phyloP scores from a whole-genome alignment of 805 yeast genomes.

The Pichia insulana region DNA sequence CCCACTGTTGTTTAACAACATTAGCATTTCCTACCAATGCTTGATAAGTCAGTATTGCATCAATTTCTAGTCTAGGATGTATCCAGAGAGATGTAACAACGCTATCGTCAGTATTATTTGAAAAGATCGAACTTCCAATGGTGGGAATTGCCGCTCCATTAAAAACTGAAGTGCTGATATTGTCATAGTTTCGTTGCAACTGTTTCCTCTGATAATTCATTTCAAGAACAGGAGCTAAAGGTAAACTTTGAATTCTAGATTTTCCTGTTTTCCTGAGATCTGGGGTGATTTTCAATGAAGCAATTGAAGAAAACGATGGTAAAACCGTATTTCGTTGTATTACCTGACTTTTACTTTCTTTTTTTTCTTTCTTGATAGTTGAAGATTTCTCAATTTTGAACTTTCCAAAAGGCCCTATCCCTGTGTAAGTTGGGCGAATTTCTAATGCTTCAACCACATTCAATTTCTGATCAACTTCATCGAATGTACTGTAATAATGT shows the following conservation, averaged over 20 bases:
- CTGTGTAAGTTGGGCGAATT: constrained; percentile 21
- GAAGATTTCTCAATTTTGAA: neutral
- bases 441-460: constrained; percentile 17
- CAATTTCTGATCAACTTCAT: constrained; percentile 32
- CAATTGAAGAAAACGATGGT: neutral
- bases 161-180: neutral
- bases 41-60: constrained; percentile 26
- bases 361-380: neutral
- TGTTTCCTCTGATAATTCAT: constrained; percentile 4
- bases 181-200: constrained; percentile 2
- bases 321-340: neutral
- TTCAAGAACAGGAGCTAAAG: constrained; percentile 7
- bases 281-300: neutral
- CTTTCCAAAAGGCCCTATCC: constrained; percentile 25
- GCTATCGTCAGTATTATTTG: constrained; percentile 9
- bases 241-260: neutral
- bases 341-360: neutral
- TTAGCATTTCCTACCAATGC: constrained; percentile 19
- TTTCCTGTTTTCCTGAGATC: neutral
- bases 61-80: constrained; percentile 25
- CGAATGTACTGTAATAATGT: constrained; percentile 31
- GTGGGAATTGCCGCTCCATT: neutral
- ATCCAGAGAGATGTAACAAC: constrained; percentile 28
- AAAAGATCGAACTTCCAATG: neutral
- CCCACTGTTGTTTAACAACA: constrained; percentile 15